Evolutionary conservation across 768 basidiomycete genomes (phyloP), one percentile per base, ranked within the genome.

Genomic region (Lactifluus hygrophoroides): DNA sequence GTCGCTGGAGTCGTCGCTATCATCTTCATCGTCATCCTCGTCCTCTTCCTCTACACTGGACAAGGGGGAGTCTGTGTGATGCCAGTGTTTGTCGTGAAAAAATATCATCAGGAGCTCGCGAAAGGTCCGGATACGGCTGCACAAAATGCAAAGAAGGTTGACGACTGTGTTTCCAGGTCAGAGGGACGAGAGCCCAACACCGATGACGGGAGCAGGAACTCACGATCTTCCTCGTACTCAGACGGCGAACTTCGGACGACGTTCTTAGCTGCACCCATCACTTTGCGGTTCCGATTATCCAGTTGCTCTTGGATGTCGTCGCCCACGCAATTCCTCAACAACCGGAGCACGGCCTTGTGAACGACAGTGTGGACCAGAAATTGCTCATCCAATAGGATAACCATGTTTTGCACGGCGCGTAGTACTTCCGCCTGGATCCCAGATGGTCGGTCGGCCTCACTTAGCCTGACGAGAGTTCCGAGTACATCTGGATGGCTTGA

Each of bases 31-130:
- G 9, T 58, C 61, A 19, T 76, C 76, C 0, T 79, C 77, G 0
- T 80, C 80, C 1, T 84, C 83, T 68, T 91, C 90, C 61, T 88
- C 86, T 1, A 87, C 82, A 40, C 84, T 74, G 61, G 86, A 88
- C 43, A 90, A 68, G 10, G 87, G 85, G 8, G 86, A 84, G 61
- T 90, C 85, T 6, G 86, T 85, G 10, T 77, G 83, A 68, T 85
- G 86, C 85, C 90, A 90, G 64, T 90, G 84, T 67, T 90, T 94
- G 69, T 95, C 93, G 66, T 94, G 92, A 69, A 98, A 95, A 76
- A 97, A 97, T 62, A 98, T 95, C 81, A 96, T 89, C 38, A 98
- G 82, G 2, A 98, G 76, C 66, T 94, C 90, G 38, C 90, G 84
- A 68, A 87, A 84, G 30, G 89, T 88, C 56, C 90, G 80, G 68